Evolutionary conservation across 352 stramenopile genomes (phyloP).

Genomic region (Pythium aphanidermatum): DNA sequence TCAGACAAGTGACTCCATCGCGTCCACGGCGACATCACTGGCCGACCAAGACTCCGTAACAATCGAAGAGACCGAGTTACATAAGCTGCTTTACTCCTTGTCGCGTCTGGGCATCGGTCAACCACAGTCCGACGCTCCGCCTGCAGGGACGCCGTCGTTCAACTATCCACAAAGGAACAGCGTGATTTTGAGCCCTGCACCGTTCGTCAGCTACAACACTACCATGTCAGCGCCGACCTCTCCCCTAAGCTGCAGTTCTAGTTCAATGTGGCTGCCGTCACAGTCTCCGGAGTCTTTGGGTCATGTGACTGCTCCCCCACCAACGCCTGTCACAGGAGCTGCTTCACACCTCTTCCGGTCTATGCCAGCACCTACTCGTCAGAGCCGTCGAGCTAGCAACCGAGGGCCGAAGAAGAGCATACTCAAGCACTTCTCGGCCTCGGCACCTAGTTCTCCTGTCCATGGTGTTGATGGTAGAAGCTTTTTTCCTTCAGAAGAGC

Average conservation of each 20-base stretch:
- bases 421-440: conserved; percentile 1
- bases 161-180: not conserved
- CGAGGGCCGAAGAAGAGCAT: conserved; percentile 3
- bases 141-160: not conserved
- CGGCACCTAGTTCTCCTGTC: conserved; percentile 8
- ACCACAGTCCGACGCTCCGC: not conserved
- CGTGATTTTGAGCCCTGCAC: not conserved
- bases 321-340: conserved; percentile 2
- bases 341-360: conserved; percentile 12
- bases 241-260: conserved; percentile 1
- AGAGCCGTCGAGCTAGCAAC: conserved; percentile 8
- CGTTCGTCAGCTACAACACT: not conserved
- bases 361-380: conserved; percentile 4
- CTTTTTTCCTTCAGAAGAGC: not conserved
- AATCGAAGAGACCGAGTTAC: conserved; percentile 30
- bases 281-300: not conserved
- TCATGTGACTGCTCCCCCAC: not conserved
- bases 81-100: conserved; percentile 63
- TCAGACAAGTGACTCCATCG: conserved; percentile 34
- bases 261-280: conserved; percentile 7
- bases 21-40: conserved; percentile 28
- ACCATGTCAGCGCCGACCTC: conserved; percentile 9
- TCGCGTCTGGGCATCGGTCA: conserved; percentile 38
- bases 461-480: not conserved
- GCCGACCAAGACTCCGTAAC: conserved; percentile 21